Percentiles rank a stretch among this genome's conserved stretches.
These are phyloP conservation scores for Lepiota brunneoincarnata DNA, from an alignment of 768 basidiomycete species.

Conservation along the genomic window DNA sequence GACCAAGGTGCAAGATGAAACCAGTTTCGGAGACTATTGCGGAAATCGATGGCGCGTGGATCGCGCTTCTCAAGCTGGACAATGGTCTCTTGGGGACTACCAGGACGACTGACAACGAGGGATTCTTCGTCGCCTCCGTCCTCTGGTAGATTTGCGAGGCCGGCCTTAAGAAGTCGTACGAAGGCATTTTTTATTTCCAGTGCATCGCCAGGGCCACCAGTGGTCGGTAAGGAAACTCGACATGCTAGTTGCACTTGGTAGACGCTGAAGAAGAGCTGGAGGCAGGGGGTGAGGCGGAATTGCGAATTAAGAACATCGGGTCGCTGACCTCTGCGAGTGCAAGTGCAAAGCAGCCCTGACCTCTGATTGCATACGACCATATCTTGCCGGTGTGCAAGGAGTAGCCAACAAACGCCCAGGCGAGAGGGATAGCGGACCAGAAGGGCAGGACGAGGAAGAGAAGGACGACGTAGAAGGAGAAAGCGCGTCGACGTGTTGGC, in stretches of 20 bases:
- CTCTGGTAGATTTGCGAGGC: conserved; percentile 53
- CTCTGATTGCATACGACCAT: conserved; percentile 37
- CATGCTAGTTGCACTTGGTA: conserved; percentile 54
- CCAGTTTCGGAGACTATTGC: conserved; percentile 70
- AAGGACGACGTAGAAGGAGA: conserved; percentile 60
- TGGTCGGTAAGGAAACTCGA: conserved; percentile 45
- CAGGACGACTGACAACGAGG: conserved; percentile 44
- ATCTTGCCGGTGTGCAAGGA: conserved; percentile 41
- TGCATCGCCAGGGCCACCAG: conserved; percentile 42
- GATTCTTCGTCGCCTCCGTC: conserved; percentile 56
- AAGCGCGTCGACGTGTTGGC: conserved; percentile 33
- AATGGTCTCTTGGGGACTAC: conserved; percentile 60
- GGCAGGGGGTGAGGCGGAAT: conserved; percentile 1
- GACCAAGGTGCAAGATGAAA: conserved; percentile 78
- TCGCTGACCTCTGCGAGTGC: conserved; percentile 58
- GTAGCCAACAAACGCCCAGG: conserved; percentile 63
- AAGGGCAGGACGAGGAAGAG: conserved; percentile 56
- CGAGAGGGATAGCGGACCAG: conserved; percentile 59
- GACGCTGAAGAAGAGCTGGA: conserved; percentile 66
- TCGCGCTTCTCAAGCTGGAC: conserved; percentile 58
- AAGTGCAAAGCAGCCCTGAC: conserved; percentile 39
- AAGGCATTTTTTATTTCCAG: conserved; percentile 59
- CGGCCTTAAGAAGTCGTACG: conserved; percentile 61
- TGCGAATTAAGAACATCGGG: background rate
- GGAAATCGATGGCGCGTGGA: conserved; percentile 71